Conservation (phyloP, 306 rosid genomes). For the Casuarina equisetifolia region DNA sequence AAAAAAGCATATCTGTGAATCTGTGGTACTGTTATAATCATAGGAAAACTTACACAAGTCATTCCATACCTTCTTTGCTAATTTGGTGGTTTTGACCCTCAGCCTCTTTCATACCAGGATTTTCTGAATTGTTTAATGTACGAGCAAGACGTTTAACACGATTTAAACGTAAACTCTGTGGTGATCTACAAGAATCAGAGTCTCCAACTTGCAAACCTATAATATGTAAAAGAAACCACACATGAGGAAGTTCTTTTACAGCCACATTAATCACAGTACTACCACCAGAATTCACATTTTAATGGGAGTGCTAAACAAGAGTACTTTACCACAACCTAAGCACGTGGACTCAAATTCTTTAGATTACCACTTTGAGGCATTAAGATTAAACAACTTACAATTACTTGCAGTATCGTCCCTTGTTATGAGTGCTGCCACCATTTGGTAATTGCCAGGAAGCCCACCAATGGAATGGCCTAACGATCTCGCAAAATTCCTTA, state of each 20-base stretch:
- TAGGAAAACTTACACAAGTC: not conserved
- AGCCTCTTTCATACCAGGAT: conserved; percentile 25
- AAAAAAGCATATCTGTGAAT: not conserved
- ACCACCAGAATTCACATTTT: not conserved
- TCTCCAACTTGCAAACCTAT: conserved; percentile 33
- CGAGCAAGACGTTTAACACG: conserved; percentile 65
- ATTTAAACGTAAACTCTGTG: conserved; percentile 52
- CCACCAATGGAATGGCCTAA: conserved; percentile 26
- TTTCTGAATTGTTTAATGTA: conserved; percentile 17
- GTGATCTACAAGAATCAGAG: conserved; percentile 34
- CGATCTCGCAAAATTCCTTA: conserved; percentile 56
- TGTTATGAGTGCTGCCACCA: conserved; percentile 29
- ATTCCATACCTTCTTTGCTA: not conserved
- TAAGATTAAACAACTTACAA: conserved; percentile 35
- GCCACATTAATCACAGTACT: not conserved
- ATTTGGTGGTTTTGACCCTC: conserved; percentile 21
- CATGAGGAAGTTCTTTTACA: not conserved
- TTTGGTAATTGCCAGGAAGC: conserved; percentile 19
- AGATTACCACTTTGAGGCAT: not conserved
- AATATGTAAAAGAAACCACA: conserved; percentile 7
- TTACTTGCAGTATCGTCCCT: conserved; percentile 23
- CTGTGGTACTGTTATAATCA: not conserved
- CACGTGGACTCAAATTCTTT: not conserved
- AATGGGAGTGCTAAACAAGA: not conserved
- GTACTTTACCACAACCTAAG: not conserved